Evolutionary conservation across 2,329 filamentous ascomycete species (phyloP).

Genomic region (Epichloe typhina): DNA sequence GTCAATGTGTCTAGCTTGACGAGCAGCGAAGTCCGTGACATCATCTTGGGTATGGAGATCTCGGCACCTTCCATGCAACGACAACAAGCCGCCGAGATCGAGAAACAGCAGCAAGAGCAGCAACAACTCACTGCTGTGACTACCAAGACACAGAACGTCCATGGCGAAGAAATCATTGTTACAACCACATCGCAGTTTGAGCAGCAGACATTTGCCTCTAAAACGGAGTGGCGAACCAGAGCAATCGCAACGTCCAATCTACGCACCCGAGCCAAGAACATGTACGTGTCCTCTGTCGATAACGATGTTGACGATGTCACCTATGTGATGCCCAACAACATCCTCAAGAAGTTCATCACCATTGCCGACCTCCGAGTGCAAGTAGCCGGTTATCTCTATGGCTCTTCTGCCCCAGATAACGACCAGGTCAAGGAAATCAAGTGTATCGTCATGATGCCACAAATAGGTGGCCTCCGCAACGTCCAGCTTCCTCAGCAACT

Average conservation of each 20-base stretch:
- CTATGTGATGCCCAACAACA: slow-evolving; percentile 98
- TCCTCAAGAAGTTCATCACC: slow-evolving; percentile 95
- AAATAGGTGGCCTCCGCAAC: slow-evolving; percentile 85
- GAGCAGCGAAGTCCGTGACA: slow-evolving; percentile 92
- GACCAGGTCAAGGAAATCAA: slow-evolving; percentile 94
- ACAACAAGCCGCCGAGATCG: slow-evolving; percentile 95
- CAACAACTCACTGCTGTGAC: slow-evolving; percentile 93
- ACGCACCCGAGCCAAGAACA: slow-evolving; percentile 88
- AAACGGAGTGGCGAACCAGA: slow-evolving; percentile 96
- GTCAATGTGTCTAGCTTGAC: slow-evolving; percentile 97
- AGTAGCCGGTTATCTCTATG: slow-evolving; percentile 91
- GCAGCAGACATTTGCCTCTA: slow-evolving; percentile 93
- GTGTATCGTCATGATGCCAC: slow-evolving; percentile 94
- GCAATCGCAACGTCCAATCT: slow-evolving; percentile 95
- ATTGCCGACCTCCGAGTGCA: slow-evolving; percentile 94
- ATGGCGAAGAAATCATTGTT: slow-evolving; percentile 94
- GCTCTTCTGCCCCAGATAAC: slow-evolving; percentile 83
- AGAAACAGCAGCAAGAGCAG: slow-evolving; percentile 97
- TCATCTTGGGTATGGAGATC: slow-evolving; percentile 99
- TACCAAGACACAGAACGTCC: slow-evolving; percentile 94
- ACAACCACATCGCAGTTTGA: slow-evolving; percentile 97
- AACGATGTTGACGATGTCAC: slow-evolving; percentile 83
- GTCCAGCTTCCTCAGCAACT: slow-evolving; percentile 82
- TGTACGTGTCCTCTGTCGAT: slow-evolving; percentile 95
- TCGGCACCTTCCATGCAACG: slow-evolving; percentile 95